phyloP scores from a whole-genome alignment of 352 stramenopile species.

The Phytophthora capsici region DNA sequence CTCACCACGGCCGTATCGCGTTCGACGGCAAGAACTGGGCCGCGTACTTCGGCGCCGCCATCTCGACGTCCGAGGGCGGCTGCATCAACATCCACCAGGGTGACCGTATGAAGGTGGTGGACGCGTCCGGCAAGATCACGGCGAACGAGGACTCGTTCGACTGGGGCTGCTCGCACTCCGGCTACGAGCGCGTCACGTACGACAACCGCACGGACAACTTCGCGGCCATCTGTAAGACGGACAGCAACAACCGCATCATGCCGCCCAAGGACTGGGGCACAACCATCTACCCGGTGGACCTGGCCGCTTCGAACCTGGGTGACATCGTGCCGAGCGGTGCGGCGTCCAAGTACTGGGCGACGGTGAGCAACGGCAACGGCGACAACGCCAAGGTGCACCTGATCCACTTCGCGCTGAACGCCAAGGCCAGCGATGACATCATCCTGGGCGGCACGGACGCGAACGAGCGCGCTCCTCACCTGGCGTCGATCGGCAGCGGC shows the following conservation, averaged over 20 bases:
- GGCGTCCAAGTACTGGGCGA: constrained; percentile 60
- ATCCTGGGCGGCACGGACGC: constrained; percentile 49
- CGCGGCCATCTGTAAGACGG: constrained; percentile 67
- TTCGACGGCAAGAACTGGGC: constrained; percentile 70
- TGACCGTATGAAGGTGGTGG: constrained; percentile 72
- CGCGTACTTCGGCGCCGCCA: constrained; percentile 61
- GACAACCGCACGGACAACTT: constrained; percentile 52
- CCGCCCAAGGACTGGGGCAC: constrained; percentile 54
- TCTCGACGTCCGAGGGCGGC: constrained; percentile 58
- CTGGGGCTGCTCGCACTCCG: constrained; percentile 67
- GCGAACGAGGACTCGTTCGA: constrained; percentile 55
- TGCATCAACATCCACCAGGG: constrained; percentile 80
- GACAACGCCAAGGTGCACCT: constrained; percentile 61
- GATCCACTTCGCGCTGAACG: constrained; percentile 62
- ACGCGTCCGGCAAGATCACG: constrained; percentile 42
- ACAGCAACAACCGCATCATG: constrained; percentile 79
- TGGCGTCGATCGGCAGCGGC: constrained; percentile 46
- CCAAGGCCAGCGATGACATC: constrained; percentile 54
- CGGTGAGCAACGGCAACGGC: constrained; percentile 58
- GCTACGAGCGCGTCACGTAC: constrained; percentile 66
- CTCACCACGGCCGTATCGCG: constrained; percentile 64
- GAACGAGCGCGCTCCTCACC: constrained; percentile 61
- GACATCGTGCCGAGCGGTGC: constrained; percentile 51
- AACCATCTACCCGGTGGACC: constrained; percentile 65
- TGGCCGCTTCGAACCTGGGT: constrained; percentile 52